phyloP scores from a whole-genome alignment of 2,329 filamentous ascomycete genomes.

The Colletotrichum cuscutae region DNA sequence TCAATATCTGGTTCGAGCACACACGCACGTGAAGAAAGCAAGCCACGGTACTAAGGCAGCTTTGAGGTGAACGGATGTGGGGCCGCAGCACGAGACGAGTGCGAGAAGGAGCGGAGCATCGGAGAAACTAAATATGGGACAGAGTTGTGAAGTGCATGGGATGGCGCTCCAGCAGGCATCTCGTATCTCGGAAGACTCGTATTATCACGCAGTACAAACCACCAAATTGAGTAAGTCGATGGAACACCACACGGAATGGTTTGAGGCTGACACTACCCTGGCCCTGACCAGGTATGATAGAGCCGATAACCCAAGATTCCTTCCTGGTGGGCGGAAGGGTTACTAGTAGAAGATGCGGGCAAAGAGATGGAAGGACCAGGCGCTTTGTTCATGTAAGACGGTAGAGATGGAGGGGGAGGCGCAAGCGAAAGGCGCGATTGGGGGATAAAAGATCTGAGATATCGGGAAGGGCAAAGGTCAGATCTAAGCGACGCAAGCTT shows the following conservation, averaged over 20 bases:
- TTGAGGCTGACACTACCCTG: not conserved
- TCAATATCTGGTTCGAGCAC: not conserved
- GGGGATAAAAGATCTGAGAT: not conserved
- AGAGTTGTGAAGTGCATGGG: not conserved
- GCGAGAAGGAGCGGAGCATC: not conserved
- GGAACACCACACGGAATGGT: not conserved
- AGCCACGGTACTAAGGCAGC: too few species aligned
- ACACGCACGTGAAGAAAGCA: not conserved
- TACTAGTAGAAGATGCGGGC: not conserved
- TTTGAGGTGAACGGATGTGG: not conserved
- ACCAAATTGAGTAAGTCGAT: not conserved
- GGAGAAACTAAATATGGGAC: not conserved
- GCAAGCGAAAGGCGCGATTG: constrained; percentile 7
- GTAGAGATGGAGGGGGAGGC: not conserved
- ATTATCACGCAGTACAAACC: not conserved
- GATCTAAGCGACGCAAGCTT: not conserved
- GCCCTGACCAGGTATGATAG: too few species aligned
- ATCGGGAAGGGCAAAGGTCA: not conserved
- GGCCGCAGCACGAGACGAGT: not conserved
- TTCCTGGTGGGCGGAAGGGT: not conserved
- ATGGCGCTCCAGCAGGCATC: not conserved
- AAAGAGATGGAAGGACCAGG: not conserved
- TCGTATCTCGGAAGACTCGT: not conserved
- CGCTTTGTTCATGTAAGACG: not conserved
- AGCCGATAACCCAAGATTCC: not conserved